Evolutionary conservation across 345 rosid genomes (phyloP).

Genomic region (Salix brachista): DNA sequence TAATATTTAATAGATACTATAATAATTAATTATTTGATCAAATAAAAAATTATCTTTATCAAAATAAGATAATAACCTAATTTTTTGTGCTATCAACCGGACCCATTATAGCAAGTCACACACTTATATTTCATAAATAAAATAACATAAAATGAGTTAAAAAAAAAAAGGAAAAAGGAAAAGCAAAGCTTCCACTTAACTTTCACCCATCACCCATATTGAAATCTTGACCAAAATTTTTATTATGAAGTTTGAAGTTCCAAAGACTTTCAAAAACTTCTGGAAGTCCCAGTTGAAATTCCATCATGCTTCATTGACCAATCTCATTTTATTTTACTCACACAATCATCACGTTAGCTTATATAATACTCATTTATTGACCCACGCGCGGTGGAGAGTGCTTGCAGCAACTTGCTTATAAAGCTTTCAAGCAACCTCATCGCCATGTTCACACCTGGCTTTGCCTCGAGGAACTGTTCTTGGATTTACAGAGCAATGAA

Average conservation of each 20-base stretch:
- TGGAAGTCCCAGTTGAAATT: neutral
- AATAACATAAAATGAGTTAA: too few species aligned
- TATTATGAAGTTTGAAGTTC: neutral
- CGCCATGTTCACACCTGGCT: too few species aligned
- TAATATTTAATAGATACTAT: too few species aligned
- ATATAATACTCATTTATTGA: conserved; percentile 9
- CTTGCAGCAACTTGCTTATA: neutral
- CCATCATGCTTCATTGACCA: neutral
- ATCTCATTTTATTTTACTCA: neutral
- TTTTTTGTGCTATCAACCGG: too few species aligned
- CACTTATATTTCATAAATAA: too few species aligned
- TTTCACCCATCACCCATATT: neutral
- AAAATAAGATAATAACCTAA: too few species aligned
- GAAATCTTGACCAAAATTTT: neutral
- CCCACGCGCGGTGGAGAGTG: neutral
- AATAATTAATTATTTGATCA: too few species aligned
- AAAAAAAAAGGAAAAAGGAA: too few species aligned
- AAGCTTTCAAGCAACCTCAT: neutral
- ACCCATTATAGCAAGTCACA: too few species aligned
- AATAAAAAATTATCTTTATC: too few species aligned
- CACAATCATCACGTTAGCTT: neutral
- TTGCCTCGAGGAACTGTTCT: too few species aligned
- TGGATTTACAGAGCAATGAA: too few species aligned
- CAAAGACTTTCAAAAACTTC: conserved; percentile 6
- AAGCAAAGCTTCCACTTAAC: neutral